Conservation (phyloP, 2,329 filamentous ascomycete species). For the Zasmidium cellare region DNA sequence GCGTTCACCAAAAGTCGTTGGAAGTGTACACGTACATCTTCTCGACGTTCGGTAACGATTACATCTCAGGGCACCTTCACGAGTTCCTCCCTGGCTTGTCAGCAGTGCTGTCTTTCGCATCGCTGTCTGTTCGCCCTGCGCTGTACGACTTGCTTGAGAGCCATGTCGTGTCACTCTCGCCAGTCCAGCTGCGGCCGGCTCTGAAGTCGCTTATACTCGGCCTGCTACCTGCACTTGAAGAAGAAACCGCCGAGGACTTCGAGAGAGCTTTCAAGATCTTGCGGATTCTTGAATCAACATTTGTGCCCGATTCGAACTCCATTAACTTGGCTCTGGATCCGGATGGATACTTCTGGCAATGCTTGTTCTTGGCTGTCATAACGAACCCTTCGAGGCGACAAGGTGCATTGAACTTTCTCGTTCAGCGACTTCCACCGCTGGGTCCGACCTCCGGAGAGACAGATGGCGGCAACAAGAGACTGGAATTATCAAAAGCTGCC, state of each 20-base stretch:
- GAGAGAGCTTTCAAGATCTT: constrained; percentile 79
- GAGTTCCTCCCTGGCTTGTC: constrained; percentile 89
- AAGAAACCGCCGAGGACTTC: constrained; percentile 96
- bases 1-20: constrained; percentile 94
- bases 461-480: background rate
- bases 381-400: constrained; percentile 82
- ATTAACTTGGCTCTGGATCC: constrained; percentile 60
- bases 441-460: background rate
- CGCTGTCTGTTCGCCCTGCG: constrained; percentile 81
- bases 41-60: constrained; percentile 66
- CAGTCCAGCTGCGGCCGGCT: constrained; percentile 74
- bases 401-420: constrained; percentile 84
- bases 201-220: constrained; percentile 87
- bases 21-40: constrained; percentile 94
- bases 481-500: constrained; percentile 10
- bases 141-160: constrained; percentile 83
- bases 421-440: constrained; percentile 74
- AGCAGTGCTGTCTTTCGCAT: constrained; percentile 89
- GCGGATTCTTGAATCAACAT: constrained; percentile 71
- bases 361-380: constrained; percentile 89
- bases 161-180: constrained; percentile 72
- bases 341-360: constrained; percentile 92
- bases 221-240: constrained; percentile 88
- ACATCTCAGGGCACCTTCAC: constrained; percentile 74
- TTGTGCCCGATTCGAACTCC: constrained; percentile 54